These are phyloP conservation scores for Flaveria linearis DNA, from an alignment of 129 eudicot genomes.

Conservation along the genomic window DNA sequence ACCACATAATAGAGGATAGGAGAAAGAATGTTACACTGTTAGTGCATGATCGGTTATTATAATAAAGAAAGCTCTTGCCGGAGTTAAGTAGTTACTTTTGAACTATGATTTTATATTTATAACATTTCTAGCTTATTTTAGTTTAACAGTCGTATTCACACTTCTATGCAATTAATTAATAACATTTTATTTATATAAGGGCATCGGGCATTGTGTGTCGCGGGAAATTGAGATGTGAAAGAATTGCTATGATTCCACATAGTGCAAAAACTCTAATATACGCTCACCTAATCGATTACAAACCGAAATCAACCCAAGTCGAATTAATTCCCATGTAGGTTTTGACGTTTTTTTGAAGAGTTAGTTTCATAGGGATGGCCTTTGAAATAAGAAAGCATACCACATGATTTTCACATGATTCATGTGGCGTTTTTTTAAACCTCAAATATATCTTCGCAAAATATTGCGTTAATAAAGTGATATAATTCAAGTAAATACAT, in stretches of 20 bases:
- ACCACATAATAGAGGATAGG: too few species aligned
- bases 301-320: neutral
- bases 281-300: neutral
- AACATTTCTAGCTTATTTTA: too few species aligned
- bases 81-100: too few species aligned
- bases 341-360: neutral
- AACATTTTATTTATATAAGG: too few species aligned
- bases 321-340: conserved; percentile 3
- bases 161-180: too few species aligned
- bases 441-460: neutral
- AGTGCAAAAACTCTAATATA: neutral
- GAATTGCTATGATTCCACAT: neutral
- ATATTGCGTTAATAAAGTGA: neutral
- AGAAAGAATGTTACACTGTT: too few species aligned
- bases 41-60: too few species aligned
- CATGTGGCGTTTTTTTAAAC: neutral
- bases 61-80: too few species aligned
- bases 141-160: too few species aligned
- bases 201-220: too few species aligned
- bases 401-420: neutral
- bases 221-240: too few species aligned
- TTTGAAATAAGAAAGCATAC: neutral
- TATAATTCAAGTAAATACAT: neutral
- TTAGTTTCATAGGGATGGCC: neutral
- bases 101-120: too few species aligned